phyloP scores from a whole-genome alignment of 148 eudicot genomes.

The Camellia lanceoleosa region DNA sequence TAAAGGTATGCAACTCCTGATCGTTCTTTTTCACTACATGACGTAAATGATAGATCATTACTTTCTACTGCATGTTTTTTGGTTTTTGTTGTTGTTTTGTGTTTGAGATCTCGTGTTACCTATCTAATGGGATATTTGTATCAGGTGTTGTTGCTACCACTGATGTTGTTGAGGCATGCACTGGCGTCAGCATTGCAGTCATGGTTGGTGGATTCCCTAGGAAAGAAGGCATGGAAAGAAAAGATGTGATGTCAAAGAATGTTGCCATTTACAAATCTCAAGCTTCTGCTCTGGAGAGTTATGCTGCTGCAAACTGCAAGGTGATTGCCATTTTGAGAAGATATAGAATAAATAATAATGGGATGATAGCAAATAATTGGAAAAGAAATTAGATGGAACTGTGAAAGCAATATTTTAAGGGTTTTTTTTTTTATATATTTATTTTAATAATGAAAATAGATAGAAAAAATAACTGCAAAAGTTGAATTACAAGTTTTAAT shows the following conservation, averaged over 20 bases:
- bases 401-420: not conserved
- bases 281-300: conserved; percentile 86
- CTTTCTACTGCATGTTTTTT: not conserved
- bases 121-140: not conserved
- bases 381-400: not conserved
- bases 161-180: conserved; percentile 85
- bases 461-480: not conserved
- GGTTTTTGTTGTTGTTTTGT: not conserved
- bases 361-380: not conserved
- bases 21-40: not conserved
- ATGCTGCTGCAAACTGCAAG: conserved; percentile 97
- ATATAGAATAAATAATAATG: not conserved
- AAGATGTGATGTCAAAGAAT: conserved; percentile 92
- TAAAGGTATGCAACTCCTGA: conserved; percentile 42
- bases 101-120: not conserved
- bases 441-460: not conserved
- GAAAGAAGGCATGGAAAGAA: conserved; percentile 95
- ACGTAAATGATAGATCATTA: not conserved
- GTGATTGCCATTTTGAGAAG: conserved; percentile 25
- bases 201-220: conserved; percentile 97
- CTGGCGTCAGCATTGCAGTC: conserved; percentile 79
- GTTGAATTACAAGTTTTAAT: not conserved
- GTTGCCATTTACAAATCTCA: conserved; percentile 86
- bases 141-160: conserved; percentile 91
- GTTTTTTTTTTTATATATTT: not conserved